Percentiles rank a stretch among this genome's conserved stretches.
Evolutionary conservation across 495 filamentous ascomycete species (phyloP).

Genomic region (Podospora didyma): DNA sequence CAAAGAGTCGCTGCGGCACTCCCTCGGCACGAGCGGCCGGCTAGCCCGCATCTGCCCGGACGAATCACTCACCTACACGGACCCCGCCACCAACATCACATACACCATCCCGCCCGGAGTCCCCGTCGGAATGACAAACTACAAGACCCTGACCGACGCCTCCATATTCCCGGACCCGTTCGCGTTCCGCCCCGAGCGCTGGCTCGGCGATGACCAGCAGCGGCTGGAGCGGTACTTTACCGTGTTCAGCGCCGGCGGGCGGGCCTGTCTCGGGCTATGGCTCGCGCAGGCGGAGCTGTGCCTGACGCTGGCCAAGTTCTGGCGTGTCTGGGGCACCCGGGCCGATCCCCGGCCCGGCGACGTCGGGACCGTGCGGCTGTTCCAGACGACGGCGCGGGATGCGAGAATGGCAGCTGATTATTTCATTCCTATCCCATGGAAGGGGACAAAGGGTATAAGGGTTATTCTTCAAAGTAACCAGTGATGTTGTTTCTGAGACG

Average conservation of each 20-base stretch:
- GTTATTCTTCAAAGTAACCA: slow-evolving; percentile 7
- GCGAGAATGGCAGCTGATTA: slow-evolving; percentile 19
- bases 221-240: slow-evolving; percentile 6
- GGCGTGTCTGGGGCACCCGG: slow-evolving; percentile 13
- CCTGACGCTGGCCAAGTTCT: slow-evolving; percentile 12
- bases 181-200: slow-evolving; percentile 43
- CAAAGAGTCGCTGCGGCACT: slow-evolving; percentile 32
- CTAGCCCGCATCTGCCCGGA: slow-evolving; percentile 23
- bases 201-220: slow-evolving; percentile 23
- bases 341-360: slow-evolving; percentile 5
- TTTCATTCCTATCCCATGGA: slow-evolving; percentile 21
- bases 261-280: slow-evolving; percentile 9
- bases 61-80: slow-evolving; percentile 16
- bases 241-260: slow-evolving; percentile 3
- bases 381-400: slow-evolving; percentile 15
- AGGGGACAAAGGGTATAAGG: slow-evolving; percentile 10
- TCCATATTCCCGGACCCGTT: slow-evolving; percentile 38
- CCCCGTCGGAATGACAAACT: slow-evolving; percentile 27
- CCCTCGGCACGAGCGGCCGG: slow-evolving; percentile 1
- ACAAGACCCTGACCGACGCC: slow-evolving; percentile 35
- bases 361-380: slow-evolving; percentile 9
- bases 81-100: neutral
- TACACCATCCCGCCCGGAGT: slow-evolving; percentile 18
- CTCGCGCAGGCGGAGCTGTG: slow-evolving; percentile 12
- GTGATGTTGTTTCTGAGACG: too few species aligned